Base-by-base conservation (phyloP, 2,329 filamentous ascomycete species). In the Aspergillus aculeatus region DNA sequence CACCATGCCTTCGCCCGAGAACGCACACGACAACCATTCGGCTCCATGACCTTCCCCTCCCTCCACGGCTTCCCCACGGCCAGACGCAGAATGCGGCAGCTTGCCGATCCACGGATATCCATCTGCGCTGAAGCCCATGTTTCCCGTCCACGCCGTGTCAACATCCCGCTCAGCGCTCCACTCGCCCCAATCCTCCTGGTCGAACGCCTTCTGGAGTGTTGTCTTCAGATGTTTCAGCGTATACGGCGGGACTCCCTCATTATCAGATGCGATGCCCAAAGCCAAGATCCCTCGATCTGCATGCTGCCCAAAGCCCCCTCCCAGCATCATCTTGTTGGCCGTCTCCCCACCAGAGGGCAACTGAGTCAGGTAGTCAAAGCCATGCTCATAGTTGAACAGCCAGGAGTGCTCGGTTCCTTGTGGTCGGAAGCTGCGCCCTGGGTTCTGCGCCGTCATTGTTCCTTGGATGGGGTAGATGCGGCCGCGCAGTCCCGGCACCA, bases 351-450 rank as follows among this genome's bases (percentile, higher is more conserved):
- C 60, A 29, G 29, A 68, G 68, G 1, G 81, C 73, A 54, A 71
- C 63, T 85, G 82, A 0, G 81, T 83, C 10, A 83, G 72, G 62
- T 85, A 84, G 64, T 86, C 83, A 50, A 81, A 83, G 0, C 80
- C 79, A 0, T 71, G 64, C 3, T 68, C 71, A 59, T 82, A 82
- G 1, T 81, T 72, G 9, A 85, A 71, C 1, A 80, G 78, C 83
- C 84, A 86, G 0, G 83, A 84, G 5, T 75, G 75, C 19, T 69
- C 60, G 2, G 76, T 74, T 19, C 73, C 73, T 21, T 69, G 63
- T 0, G 64, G 58, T 0, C 69, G 68, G 48, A 77, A 77, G 0
- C 50, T 54, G 10, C 61, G 32, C 0, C 71, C 69, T 1, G 75
- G 71, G 4, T 66, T 68, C 50, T 80, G 79, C 0, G 74, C 75